Evolutionary conservation across 768 basidiomycete genomes (phyloP).

Genomic region (Hebeloma cylindrosporum): DNA sequence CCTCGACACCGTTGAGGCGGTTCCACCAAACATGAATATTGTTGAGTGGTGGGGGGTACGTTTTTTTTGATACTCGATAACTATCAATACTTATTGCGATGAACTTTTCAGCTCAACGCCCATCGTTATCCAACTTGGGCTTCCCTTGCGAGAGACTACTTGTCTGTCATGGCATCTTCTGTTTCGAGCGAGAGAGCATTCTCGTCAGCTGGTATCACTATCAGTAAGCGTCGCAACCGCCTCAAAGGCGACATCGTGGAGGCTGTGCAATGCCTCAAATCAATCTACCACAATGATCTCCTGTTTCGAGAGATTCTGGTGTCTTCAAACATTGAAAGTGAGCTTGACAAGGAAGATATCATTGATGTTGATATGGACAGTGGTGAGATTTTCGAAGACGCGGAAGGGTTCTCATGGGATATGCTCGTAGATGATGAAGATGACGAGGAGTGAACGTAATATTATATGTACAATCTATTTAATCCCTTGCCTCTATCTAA

Average conservation of each 20-base stretch:
- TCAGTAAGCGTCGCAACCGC: constrained; percentile 32
- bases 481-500: no score
- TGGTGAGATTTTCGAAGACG: background rate
- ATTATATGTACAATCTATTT: no score
- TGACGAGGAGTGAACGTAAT: no score
- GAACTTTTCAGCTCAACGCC: constrained; percentile 22
- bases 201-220: constrained; percentile 39
- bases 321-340: background rate
- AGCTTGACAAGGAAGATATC: background rate
- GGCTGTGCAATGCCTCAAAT: constrained; percentile 32
- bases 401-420: constrained; percentile 10
- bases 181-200: constrained; percentile 43
- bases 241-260: constrained; percentile 37
- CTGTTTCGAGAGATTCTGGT: constrained; percentile 24
- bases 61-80: constrained; percentile 6
- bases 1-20: constrained; percentile 4
- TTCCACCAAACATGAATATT: constrained; percentile 15
- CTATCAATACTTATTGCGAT: background rate
- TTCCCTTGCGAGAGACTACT: constrained; percentile 35
- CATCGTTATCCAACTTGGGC: constrained; percentile 33
- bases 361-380: background rate
- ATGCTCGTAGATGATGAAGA: constrained; percentile 9
- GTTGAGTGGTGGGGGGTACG: constrained; percentile 38
- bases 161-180: constrained; percentile 38
- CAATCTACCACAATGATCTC: constrained; percentile 21